Conservation (phyloP, 352 stramenopile species). For the Pythium myriotylum region DNA sequence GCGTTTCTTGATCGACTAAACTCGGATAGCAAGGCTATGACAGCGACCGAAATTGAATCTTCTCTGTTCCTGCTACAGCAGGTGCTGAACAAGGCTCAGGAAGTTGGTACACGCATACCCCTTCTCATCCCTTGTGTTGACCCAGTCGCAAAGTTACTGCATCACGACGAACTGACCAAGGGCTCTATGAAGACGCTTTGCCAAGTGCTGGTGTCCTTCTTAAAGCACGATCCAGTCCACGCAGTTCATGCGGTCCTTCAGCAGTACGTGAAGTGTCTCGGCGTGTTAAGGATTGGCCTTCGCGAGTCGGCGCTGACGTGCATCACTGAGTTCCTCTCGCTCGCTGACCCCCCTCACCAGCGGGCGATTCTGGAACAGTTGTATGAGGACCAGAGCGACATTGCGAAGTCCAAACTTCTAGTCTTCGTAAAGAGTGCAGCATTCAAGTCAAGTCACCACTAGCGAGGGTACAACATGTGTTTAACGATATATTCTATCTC, state of each 20-base stretch:
- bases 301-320: conserved; percentile 67
- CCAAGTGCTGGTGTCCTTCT: conserved; percentile 64
- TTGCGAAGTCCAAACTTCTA: conserved; percentile 74
- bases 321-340: conserved; percentile 68
- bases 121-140: conserved; percentile 48
- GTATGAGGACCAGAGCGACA: conserved; percentile 74
- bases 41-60: conserved; percentile 24
- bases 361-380: conserved; percentile 65
- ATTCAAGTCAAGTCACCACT: conserved; percentile 39
- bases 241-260: conserved; percentile 41
- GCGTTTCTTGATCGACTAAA: conserved; percentile 37
- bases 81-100: conserved; percentile 47
- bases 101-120: conserved; percentile 37
- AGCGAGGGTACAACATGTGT: conserved; percentile 1
- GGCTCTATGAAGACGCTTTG: conserved; percentile 59
- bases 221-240: conserved; percentile 50
- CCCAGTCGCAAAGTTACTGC: conserved; percentile 42
- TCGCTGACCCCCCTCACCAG: conserved; percentile 47
- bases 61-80: conserved; percentile 47
- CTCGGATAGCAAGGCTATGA: not conserved
- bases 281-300: conserved; percentile 43
- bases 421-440: conserved; percentile 71
- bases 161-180: conserved; percentile 54
- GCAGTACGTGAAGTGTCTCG: conserved; percentile 56
- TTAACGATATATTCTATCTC: not conserved